Evolutionary conservation across 345 rosid genomes (phyloP), one percentile per base, ranked within the genome.

Genomic region (Aegle marmelos): DNA sequence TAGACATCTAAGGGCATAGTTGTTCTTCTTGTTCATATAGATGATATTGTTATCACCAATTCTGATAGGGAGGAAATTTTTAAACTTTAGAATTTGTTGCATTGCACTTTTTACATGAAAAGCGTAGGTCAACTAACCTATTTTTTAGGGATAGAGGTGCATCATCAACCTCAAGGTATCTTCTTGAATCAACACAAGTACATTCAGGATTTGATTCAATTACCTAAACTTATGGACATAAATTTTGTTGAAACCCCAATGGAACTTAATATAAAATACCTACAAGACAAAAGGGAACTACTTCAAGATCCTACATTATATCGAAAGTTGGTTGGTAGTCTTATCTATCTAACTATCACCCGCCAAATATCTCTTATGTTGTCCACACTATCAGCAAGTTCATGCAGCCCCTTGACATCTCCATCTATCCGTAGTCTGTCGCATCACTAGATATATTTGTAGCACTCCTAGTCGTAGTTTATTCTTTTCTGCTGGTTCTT

Each of bases 1-100:
- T 9, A 62, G 13, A 53, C 34, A 62, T 3, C 50, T 53, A 25
- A 0, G 37, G 31, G 72, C 14, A 14, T 73, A 37, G 37, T 67
- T 19, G 0, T 68, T 0, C 56, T 75, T 53, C 28, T 76, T 1
- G 64, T 80, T 3, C 69, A 80, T 74, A 53, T 79, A 5, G 78
- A 74, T n/a, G 22, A 79, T 24, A 60, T 19, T 4, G 28, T 70
- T 0, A n/a, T n/a, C n/a, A n/a, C n/a, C n/a, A n/a, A n/a, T n/a
- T n/a, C n/a, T n/a, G n/a, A n/a, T n/a, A n/a, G n/a, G n/a, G n/a
- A n/a, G n/a, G n/a, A n/a, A n/a, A n/a, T n/a, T n/a, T n/a, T n/a
- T n/a, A n/a, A n/a, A n/a, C n/a, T n/a, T n/a, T n/a, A n/a, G n/a
- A n/a, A n/a, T n/a, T n/a, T n/a, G n/a, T n/a, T n/a, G n/a, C n/a